phyloP scores from a whole-genome alignment of 2,329 filamentous ascomycete species.

The Epichloe uncinata region DNA sequence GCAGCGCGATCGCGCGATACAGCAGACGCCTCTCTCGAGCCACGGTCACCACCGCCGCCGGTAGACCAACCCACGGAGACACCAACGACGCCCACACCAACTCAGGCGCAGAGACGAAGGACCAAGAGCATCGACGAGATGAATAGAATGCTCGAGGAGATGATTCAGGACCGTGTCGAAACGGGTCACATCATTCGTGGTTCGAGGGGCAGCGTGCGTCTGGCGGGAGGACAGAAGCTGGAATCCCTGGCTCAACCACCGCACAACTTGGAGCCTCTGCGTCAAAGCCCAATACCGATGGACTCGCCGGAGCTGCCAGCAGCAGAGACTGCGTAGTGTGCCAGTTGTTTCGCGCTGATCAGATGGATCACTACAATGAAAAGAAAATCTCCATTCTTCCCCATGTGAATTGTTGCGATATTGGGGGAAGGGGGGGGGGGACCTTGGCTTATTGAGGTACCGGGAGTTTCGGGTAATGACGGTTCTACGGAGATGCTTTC shows the following conservation, averaged over 20 bases:
- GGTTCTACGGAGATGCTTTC: conserved; percentile 5
- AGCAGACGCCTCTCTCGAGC: conserved; percentile 43
- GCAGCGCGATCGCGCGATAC: conserved; percentile 77
- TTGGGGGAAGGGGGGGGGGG: neutral
- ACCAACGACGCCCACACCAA: conserved; percentile 12
- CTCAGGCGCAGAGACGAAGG: conserved; percentile 32
- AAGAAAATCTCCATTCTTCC: no score
- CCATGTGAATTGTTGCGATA: no score
- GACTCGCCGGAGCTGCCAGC: conserved; percentile 12
- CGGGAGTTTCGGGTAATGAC: conserved; percentile 8
- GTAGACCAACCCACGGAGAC: conserved; percentile 7
- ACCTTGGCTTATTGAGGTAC: neutral
- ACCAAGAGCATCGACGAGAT: conserved; percentile 76
- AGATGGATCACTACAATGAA: neutral
- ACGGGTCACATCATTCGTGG: conserved; percentile 57
- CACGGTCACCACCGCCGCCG: conserved; percentile 15
- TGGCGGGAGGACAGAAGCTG: conserved; percentile 34
- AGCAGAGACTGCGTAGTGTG: conserved; percentile 14
- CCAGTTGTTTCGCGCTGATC: neutral
- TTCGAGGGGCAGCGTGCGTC: conserved; percentile 50
- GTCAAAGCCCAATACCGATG: conserved; percentile 21
- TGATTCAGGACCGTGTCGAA: conserved; percentile 84
- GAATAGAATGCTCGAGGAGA: conserved; percentile 86
- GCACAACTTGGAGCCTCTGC: conserved; percentile 25
- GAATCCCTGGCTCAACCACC: conserved; percentile 21